A percentile compares a stretch with the other conserved stretches of the same genome.
Evolutionary conservation across 495 filamentous ascomycete species (phyloP).

Genomic region (Aspergillus sclerotioniger): DNA sequence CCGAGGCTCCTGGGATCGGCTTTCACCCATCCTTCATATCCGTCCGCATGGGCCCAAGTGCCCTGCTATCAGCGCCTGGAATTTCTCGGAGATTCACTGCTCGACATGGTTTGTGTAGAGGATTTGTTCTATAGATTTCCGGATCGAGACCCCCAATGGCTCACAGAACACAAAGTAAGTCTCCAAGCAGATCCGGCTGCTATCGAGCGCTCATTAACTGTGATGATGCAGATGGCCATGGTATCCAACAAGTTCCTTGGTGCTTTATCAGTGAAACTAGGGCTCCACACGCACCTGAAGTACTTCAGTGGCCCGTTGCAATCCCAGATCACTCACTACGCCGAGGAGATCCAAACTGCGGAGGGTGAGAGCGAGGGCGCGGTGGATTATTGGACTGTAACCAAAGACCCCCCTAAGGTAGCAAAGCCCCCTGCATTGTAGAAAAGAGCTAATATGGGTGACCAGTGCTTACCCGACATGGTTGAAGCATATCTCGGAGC

Average conservation of each 20-base stretch:
- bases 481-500: slow-evolving; percentile 89
- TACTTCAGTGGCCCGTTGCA: slow-evolving; percentile 58
- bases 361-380: slow-evolving; percentile 51
- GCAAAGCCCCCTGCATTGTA: not conserved
- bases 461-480: slow-evolving; percentile 76
- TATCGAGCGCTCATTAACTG: slow-evolving; percentile 9
- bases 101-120: slow-evolving; percentile 85
- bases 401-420: slow-evolving; percentile 72
- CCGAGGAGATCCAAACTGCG: slow-evolving; percentile 59
- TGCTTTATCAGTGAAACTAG: slow-evolving; percentile 71
- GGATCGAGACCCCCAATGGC: slow-evolving; percentile 86
- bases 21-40: slow-evolving; percentile 85
- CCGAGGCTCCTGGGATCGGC: slow-evolving; percentile 78
- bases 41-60: slow-evolving; percentile 66
- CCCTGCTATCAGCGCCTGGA: slow-evolving; percentile 92
- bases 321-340: slow-evolving; percentile 66
- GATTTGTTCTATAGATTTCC: slow-evolving; percentile 75
- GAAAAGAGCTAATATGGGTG: slow-evolving; percentile 3
- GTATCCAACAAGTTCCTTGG: slow-evolving; percentile 95
- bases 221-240: slow-evolving; percentile 75
- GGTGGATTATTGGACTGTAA: slow-evolving; percentile 76
- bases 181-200: not conserved
- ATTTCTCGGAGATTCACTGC: slow-evolving; percentile 86
- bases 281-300: slow-evolving; percentile 71
- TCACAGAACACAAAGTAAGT: slow-evolving; percentile 88